These are phyloP conservation scores for Barnettozyma sp. DNA, from an alignment of 805 yeast species.

Conservation along the genomic window DNA sequence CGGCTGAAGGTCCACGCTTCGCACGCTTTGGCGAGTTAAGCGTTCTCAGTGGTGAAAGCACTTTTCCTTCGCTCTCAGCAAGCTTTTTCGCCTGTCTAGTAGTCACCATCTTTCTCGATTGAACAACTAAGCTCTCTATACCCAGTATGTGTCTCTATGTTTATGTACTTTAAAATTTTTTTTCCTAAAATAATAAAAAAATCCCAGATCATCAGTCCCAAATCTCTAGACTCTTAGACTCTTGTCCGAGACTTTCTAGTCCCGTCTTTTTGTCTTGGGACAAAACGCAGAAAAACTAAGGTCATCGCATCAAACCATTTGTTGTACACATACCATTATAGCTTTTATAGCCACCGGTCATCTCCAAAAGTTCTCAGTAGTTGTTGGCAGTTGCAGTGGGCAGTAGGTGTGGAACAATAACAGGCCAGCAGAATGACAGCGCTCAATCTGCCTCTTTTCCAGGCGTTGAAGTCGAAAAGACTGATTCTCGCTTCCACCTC, in stretches of 20 bases:
- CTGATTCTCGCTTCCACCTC: slow-evolving; percentile 79
- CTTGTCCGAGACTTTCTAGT: too few relatives aligned
- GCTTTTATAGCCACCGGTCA: too few relatives aligned
- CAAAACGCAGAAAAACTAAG: too few relatives aligned
- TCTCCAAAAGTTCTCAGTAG: too few relatives aligned
- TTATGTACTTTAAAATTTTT: slow-evolving; percentile 1
- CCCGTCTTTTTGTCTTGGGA: too few relatives aligned
- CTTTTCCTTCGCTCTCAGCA: slow-evolving; percentile 8
- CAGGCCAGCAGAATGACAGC: slow-evolving; percentile 10
- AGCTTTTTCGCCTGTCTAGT: slow-evolving; percentile 7
- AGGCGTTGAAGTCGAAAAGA: slow-evolving; percentile 13
- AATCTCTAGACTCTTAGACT: too few relatives aligned
- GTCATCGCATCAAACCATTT: slow-evolving; percentile 1
- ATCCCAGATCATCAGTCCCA: too few relatives aligned
- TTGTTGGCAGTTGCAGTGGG: too few relatives aligned
- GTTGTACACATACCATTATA: too few relatives aligned
- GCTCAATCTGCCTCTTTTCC: slow-evolving; percentile 29
- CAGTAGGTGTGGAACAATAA: too few relatives aligned
- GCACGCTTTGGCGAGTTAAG: slow-evolving; percentile 8
- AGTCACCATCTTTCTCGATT: slow-evolving; percentile 7
- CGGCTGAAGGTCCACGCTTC: slow-evolving; percentile 8
- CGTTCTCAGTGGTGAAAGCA: slow-evolving; percentile 6
- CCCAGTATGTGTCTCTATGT: not conserved
- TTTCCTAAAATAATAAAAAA: too few relatives aligned
- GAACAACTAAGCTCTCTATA: too few relatives aligned